Evolutionary conservation across 176 grass and related monocot genomes (phyloP).

Genomic region (Microstegium vimineum): DNA sequence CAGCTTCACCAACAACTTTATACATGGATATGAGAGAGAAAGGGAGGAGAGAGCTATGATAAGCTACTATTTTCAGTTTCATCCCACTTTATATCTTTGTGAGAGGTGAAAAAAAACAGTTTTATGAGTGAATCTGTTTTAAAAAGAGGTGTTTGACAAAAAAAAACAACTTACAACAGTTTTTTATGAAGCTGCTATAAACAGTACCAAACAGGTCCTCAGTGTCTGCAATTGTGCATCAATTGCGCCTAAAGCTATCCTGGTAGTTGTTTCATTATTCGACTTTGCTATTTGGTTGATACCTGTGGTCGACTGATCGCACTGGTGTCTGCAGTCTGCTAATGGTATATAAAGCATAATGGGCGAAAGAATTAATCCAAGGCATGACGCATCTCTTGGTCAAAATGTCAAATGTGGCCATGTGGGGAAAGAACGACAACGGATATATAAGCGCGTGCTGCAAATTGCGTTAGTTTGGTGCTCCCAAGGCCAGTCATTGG

Average conservation of each 20-base stretch:
- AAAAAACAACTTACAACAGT: too few species aligned
- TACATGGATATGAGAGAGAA: too few species aligned
- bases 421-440: neutral
- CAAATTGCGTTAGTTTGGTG: constrained; percentile 13
- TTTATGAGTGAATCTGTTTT: too few species aligned
- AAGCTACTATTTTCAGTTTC: too few species aligned
- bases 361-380: neutral
- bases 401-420: constrained; percentile 2
- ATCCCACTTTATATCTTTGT: too few species aligned
- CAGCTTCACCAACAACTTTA: too few species aligned
- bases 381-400: neutral
- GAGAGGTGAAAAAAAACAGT: too few species aligned
- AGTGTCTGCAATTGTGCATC: neutral
- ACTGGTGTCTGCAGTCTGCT: neutral
- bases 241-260: neutral
- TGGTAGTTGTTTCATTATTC: neutral
- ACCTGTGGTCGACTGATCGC: neutral
- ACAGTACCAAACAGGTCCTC: too few species aligned
- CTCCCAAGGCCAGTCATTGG: neutral
- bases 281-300: neutral
- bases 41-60: too few species aligned
- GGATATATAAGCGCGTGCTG: neutral
- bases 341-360: neutral
- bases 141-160: too few species aligned
- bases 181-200: too few species aligned